phyloP scores from a whole-genome alignment of 2,329 filamentous ascomycete genomes.

The Colletotrichum simmondsii region DNA sequence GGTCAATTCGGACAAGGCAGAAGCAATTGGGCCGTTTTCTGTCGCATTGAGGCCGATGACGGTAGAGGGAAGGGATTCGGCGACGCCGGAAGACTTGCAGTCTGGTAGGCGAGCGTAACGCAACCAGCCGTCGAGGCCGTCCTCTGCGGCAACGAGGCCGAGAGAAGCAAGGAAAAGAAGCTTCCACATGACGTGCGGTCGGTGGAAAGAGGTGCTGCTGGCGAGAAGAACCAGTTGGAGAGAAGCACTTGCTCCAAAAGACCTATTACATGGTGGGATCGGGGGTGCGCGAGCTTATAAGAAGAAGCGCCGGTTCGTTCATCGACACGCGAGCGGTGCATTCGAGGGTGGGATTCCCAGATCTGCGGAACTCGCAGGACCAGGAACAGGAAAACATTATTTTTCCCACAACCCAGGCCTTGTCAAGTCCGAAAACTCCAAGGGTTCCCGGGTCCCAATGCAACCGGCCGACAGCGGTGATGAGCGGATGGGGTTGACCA shows the following conservation, averaged over 20 bases:
- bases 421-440: background rate
- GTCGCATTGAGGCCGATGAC: slow-evolving; percentile 67
- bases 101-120: slow-evolving; percentile 66
- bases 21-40: slow-evolving; percentile 65
- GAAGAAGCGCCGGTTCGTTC: background rate
- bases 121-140: slow-evolving; percentile 71
- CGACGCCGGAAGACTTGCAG: slow-evolving; percentile 42
- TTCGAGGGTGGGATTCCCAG: background rate
- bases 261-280: background rate
- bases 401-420: background rate
- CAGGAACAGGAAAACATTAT: background rate
- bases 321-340: background rate
- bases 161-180: slow-evolving; percentile 41
- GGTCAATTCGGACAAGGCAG: slow-evolving; percentile 68
- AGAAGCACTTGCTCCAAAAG: slow-evolving; percentile 20
- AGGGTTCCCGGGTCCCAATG: background rate
- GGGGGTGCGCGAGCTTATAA: slow-evolving; percentile 15
- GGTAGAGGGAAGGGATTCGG: slow-evolving; percentile 54
- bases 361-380: slow-evolving; percentile 17
- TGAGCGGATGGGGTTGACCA: background rate
- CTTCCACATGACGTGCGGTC: slow-evolving; percentile 39
- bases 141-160: slow-evolving; percentile 62
- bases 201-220: slow-evolving; percentile 5
- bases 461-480: background rate
- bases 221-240: slow-evolving; percentile 2